Evolutionary conservation across 2,329 filamentous ascomycete species (phyloP).

Genomic region (Exutisphaerella laricina): DNA sequence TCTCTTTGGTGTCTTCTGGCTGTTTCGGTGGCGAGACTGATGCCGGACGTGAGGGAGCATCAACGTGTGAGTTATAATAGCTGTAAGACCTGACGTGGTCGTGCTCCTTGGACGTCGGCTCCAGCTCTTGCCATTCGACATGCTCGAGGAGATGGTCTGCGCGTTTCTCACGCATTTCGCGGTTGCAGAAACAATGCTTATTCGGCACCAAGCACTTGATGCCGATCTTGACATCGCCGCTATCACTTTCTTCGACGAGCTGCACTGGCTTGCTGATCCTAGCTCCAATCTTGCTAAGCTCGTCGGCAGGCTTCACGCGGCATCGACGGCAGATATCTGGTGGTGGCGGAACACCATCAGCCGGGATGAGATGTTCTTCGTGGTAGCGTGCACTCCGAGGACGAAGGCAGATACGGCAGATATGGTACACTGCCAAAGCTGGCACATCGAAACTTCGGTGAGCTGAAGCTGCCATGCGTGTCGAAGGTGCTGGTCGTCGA

Average conservation of each 20-base stretch:
- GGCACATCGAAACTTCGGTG: constrained; percentile 14
- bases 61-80: neutral
- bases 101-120: constrained; percentile 1
- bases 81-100: neutral
- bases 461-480: neutral
- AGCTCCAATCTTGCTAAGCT: constrained; percentile 10
- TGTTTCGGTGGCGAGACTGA: constrained; percentile 6
- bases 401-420: constrained; percentile 32
- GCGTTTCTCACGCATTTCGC: constrained; percentile 14
- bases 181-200: constrained; percentile 17
- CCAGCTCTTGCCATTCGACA: constrained; percentile 23
- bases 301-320: constrained; percentile 24
- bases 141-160: constrained; percentile 15
- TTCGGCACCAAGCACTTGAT: constrained; percentile 23
- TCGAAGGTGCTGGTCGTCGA: neutral
- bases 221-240: constrained; percentile 27
- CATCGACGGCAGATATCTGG: constrained; percentile 34
- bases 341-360: constrained; percentile 28
- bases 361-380: constrained; percentile 30
- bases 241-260: constrained; percentile 20
- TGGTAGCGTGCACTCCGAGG: constrained; percentile 33
- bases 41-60: no score
- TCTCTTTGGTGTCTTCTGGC: neutral
- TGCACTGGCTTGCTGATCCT: constrained; percentile 16
- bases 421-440: constrained; percentile 31